Percentiles rank a stretch among this genome's conserved stretches.
phyloP scores from a whole-genome alignment of 2,329 filamentous ascomycete genomes.

The Colletotrichum horii region DNA sequence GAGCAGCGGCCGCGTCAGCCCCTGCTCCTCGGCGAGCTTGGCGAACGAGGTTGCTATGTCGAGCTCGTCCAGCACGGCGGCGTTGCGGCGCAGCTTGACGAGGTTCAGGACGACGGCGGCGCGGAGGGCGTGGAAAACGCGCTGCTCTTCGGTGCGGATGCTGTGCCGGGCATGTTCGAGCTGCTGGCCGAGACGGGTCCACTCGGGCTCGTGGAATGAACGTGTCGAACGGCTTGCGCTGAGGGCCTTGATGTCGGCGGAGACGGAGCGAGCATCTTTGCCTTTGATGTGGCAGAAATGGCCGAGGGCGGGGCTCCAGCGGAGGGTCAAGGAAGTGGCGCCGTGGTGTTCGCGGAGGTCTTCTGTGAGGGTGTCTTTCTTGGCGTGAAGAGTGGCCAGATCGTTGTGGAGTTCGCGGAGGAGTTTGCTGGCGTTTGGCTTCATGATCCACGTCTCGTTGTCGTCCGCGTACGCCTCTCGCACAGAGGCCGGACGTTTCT shows the following conservation, averaged over 20 bases:
- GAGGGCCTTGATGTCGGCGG: slow-evolving; percentile 54
- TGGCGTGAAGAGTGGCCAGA: slow-evolving; percentile 62
- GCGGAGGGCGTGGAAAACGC: slow-evolving; percentile 77
- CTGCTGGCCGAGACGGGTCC: slow-evolving; percentile 79
- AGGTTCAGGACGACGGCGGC: slow-evolving; percentile 80
- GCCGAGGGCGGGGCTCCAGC: slow-evolving; percentile 85
- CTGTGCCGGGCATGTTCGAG: slow-evolving; percentile 80
- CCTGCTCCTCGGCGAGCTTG: slow-evolving; percentile 74
- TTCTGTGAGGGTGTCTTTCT: slow-evolving; percentile 66
- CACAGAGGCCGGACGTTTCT: slow-evolving; percentile 51
- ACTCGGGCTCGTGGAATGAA: slow-evolving; percentile 83
- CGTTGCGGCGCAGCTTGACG: slow-evolving; percentile 86
- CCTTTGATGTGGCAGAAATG: slow-evolving; percentile 92
- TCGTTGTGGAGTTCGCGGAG: slow-evolving; percentile 72
- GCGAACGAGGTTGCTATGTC: slow-evolving; percentile 91
- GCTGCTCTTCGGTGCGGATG: slow-evolving; percentile 84
- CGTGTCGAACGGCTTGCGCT: slow-evolving; percentile 83
- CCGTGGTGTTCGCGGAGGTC: slow-evolving; percentile 65
- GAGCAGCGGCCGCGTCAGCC: slow-evolving; percentile 75
- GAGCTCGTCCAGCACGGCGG: slow-evolving; percentile 89
- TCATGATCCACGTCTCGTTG: slow-evolving; percentile 69
- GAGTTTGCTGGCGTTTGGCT: slow-evolving; percentile 67
- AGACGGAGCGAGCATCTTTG: slow-evolving; percentile 62
- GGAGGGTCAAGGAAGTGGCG: slow-evolving; percentile 73
- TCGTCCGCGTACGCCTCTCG: slow-evolving; percentile 66